Conservation (phyloP, 23 red algal genomes). For the Gracilaria vermiculophylla region DNA sequence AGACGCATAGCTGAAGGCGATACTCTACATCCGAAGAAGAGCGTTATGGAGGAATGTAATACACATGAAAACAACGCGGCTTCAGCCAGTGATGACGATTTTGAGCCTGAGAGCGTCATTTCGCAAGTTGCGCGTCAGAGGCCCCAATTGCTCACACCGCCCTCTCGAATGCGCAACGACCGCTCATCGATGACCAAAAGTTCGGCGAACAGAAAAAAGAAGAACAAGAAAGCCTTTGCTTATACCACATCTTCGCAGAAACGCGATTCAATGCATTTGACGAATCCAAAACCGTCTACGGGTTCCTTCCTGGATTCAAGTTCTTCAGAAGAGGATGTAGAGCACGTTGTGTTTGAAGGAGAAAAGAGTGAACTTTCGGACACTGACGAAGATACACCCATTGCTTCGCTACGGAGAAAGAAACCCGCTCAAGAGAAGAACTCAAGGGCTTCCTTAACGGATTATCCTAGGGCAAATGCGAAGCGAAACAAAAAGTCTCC, state of each 20-base stretch:
- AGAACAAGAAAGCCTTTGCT: not conserved
- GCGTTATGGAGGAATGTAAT: not conserved
- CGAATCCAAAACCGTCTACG: not conserved
- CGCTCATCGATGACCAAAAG: constrained; percentile 11
- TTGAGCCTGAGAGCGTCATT: not conserved
- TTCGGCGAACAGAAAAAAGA: constrained; percentile 2
- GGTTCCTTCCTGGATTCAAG: not conserved
- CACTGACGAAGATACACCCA: not conserved
- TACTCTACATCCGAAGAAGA: not conserved
- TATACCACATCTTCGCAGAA: not conserved
- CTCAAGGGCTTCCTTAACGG: not conserved
- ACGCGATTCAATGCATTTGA: not conserved
- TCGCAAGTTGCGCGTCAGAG: not conserved
- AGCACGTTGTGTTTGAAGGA: constrained; percentile 22
- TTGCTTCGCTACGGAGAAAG: not conserved
- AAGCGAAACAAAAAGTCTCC: not conserved
- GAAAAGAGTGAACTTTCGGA: constrained; percentile 31
- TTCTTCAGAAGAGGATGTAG: constrained; percentile 11
- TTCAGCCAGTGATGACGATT: constrained; percentile 1
- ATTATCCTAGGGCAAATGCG: not conserved
- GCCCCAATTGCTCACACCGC: not conserved
- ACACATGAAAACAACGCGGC: not conserved
- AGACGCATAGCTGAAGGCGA: not conserved
- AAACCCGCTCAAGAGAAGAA: not conserved
- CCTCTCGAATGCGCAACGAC: constrained; percentile 3